Conservation (phyloP, 352 stramenopile genomes). For the Blastocystis sp. region DNA sequence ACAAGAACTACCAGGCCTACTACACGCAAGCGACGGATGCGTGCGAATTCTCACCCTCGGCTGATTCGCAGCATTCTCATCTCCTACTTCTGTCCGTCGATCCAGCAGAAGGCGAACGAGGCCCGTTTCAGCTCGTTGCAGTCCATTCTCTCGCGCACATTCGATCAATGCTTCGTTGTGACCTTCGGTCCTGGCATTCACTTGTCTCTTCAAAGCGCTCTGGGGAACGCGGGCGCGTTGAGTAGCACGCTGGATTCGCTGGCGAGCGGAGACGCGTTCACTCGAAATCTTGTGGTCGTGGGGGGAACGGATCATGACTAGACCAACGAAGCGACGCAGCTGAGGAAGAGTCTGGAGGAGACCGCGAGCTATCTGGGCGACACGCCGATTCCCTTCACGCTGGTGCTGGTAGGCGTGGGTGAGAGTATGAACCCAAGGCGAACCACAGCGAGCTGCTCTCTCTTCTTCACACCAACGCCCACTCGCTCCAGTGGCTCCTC, state of each 20-base stretch:
- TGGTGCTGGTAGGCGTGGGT: not conserved
- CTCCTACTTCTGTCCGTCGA: constrained; percentile 38
- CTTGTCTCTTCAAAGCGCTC: not conserved
- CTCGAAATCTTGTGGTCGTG: not conserved
- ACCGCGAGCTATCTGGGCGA: not conserved
- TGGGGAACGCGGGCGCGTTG: not conserved
- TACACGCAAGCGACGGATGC: not conserved
- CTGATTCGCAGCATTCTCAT: constrained; percentile 27
- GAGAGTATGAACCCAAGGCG: not conserved
- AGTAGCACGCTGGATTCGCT: not conserved
- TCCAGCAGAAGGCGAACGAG: constrained; percentile 5
- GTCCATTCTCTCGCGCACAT: not conserved
- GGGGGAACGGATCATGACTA: not conserved
- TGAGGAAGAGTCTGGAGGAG: not conserved
- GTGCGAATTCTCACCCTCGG: not conserved
- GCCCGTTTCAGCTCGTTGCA: not conserved
- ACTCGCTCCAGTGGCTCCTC: not conserved
- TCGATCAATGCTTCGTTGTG: not conserved
- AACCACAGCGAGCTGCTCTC: not conserved
- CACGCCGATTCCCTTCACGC: not conserved
- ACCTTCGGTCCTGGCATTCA: not conserved
- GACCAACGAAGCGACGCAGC: not conserved
- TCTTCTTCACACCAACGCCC: not conserved
- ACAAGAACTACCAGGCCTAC: not conserved
- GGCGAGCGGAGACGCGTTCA: not conserved